Evolutionary conservation across 2,329 filamentous ascomycete genomes (phyloP).

Genomic region (Truncatella angustata): DNA sequence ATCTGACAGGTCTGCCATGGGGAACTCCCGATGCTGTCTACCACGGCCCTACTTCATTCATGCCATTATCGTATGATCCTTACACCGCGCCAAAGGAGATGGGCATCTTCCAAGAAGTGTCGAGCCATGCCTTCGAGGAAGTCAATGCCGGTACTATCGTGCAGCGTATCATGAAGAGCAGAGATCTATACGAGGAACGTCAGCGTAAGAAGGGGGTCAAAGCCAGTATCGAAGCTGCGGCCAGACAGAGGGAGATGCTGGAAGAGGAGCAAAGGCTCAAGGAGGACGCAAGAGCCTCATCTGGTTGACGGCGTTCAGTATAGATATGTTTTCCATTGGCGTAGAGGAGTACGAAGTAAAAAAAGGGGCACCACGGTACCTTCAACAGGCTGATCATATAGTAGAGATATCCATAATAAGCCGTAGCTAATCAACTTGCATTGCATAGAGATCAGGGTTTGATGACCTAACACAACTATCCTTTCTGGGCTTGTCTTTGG

Average conservation of each 20-base stretch:
- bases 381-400: neutral
- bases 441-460: neutral
- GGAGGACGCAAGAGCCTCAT: conserved; percentile 37
- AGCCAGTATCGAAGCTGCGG: conserved; percentile 68
- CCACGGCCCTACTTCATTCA: conserved; percentile 93
- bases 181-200: conserved; percentile 85
- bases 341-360: neutral
- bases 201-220: conserved; percentile 91
- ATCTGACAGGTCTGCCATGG: conserved; percentile 72
- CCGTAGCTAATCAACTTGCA: neutral
- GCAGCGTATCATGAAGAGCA: conserved; percentile 80
- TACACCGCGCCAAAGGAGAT: conserved; percentile 79
- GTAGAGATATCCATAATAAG: neutral
- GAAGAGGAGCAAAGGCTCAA: conserved; percentile 56
- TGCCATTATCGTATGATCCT: conserved; percentile 75
- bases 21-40: conserved; percentile 79
- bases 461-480: neutral
- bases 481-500: too few species aligned
- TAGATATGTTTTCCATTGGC: neutral
- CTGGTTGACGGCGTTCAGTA: neutral
- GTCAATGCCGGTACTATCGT: conserved; percentile 95
- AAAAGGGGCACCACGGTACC: neutral
- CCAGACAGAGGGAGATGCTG: conserved; percentile 58
- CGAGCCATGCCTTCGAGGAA: conserved; percentile 73
- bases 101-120: conserved; percentile 80